Percentiles rank a stretch among this genome's conserved stretches.
phyloP scores from a whole-genome alignment of 1,139 yeast species.

The Suhomyces terraborum region DNA sequence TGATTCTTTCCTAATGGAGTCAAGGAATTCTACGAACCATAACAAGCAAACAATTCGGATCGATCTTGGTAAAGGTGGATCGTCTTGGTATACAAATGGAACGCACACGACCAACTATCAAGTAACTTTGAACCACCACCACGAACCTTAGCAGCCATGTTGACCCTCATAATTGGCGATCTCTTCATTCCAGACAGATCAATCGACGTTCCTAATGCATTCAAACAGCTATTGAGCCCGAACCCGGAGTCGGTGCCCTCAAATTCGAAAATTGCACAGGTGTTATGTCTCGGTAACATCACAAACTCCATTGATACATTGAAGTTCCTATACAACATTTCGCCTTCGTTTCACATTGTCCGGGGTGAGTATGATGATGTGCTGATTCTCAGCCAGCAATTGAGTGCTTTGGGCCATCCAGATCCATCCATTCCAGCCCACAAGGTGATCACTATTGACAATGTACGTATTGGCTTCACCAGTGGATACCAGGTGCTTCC shows the following conservation, averaged over 20 bases:
- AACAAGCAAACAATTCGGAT: too few relatives aligned
- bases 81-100: background rate
- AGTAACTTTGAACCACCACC: background rate
- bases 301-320: slow-evolving; percentile 68
- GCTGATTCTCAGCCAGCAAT: slow-evolving; percentile 36
- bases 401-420: slow-evolving; percentile 25
- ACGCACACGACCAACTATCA: slow-evolving; percentile 1
- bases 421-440: slow-evolving; percentile 63
- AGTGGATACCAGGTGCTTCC: slow-evolving; percentile 88
- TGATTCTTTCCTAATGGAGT: too few relatives aligned
- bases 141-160: slow-evolving; percentile 44
- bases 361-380: slow-evolving; percentile 71
- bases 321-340: slow-evolving; percentile 62
- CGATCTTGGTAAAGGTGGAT: too few relatives aligned
- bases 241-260: slow-evolving; percentile 39
- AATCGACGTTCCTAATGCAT: slow-evolving; percentile 57
- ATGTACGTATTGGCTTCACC: slow-evolving; percentile 77
- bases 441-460: slow-evolving; percentile 66
- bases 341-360: slow-evolving; percentile 74
- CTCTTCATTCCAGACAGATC: slow-evolving; percentile 88
- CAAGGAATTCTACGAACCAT: too few relatives aligned
- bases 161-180: slow-evolving; percentile 89
- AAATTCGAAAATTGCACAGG: slow-evolving; percentile 77
- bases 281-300: slow-evolving; percentile 82
- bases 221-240: slow-evolving; percentile 69